Evolutionary conservation across 2,329 filamentous ascomycete species (phyloP).

Genomic region (Aspergillus brunneoviolaceus): DNA sequence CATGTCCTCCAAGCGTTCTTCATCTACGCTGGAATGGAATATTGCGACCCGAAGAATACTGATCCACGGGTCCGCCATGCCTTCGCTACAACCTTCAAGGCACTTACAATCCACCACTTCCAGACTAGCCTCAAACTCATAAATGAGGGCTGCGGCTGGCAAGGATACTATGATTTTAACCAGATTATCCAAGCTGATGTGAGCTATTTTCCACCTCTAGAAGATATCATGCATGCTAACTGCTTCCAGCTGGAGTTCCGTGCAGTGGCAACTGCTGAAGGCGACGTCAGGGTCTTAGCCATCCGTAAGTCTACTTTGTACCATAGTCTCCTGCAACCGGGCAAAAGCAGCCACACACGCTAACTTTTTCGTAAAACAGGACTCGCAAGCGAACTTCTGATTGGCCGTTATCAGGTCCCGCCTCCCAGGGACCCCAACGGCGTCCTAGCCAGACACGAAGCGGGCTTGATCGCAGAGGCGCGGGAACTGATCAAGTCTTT

Average conservation of each 20-base stretch:
- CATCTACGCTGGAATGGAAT: constrained; percentile 30
- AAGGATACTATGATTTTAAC: constrained; percentile 17
- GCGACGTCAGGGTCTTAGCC: constrained; percentile 19
- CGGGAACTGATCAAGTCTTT: background rate
- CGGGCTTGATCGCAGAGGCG: constrained; percentile 19
- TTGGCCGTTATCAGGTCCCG: constrained; percentile 27
- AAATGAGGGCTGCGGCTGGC: constrained; percentile 15
- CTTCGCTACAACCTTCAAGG: constrained; percentile 14
- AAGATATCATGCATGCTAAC: background rate
- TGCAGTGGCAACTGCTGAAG: constrained; percentile 19
- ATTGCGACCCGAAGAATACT: constrained; percentile 22
- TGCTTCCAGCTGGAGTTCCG: constrained; percentile 7
- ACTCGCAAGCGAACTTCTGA: constrained; percentile 26
- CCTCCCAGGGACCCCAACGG: constrained; percentile 9
- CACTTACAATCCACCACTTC: constrained; percentile 11
- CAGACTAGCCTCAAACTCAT: constrained; percentile 12
- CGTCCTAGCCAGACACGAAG: constrained; percentile 23
- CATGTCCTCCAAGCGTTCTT: constrained; percentile 12
- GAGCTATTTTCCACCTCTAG: background rate
- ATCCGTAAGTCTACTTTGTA: constrained; percentile 11
- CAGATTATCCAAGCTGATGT: constrained; percentile 15
- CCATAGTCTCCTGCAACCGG: too few relatives aligned
- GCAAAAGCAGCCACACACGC: too few relatives aligned
- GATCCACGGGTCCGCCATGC: constrained; percentile 17
- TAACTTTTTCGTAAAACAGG: too few relatives aligned